Conservation (phyloP, 1,284 basidiomycete genomes). For the Leccinum ponderosum region DNA sequence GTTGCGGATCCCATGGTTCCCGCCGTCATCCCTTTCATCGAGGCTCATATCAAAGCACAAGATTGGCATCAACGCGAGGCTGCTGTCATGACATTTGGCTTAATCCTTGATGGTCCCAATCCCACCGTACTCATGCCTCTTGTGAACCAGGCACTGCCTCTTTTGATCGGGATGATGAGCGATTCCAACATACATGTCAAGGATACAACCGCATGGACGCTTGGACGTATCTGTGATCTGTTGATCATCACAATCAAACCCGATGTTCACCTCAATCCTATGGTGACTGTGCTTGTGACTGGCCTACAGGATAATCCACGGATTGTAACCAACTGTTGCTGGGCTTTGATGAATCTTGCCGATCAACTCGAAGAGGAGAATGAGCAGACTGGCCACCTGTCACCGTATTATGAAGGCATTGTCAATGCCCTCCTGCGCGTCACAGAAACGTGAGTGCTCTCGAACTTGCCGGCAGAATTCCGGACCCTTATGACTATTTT, state of each 20-base stretch:
- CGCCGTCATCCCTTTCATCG: conserved; percentile 96
- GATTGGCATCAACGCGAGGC: conserved; percentile 98
- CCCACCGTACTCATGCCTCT: conserved; percentile 85
- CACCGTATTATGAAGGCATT: conserved; percentile 89
- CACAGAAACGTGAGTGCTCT: conserved; percentile 72
- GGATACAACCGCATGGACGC: conserved; percentile 98
- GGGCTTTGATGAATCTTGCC: conserved; percentile 94
- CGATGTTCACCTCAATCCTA: conserved; percentile 83
- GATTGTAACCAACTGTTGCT: conserved; percentile 94
- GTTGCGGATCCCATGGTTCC: conserved; percentile 92
- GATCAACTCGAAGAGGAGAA: conserved; percentile 74
- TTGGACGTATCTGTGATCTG: conserved; percentile 93
- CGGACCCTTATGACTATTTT: conserved; percentile 16
- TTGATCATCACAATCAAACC: conserved; percentile 87
- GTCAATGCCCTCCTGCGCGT: conserved; percentile 80
- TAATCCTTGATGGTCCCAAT: conserved; percentile 95
- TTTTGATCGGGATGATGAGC: conserved; percentile 94
- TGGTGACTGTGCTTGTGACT: conserved; percentile 83
- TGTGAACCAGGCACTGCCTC: conserved; percentile 92
- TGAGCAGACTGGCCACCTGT: conserved; percentile 63
- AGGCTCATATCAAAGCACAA: conserved; percentile 87
- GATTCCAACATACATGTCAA: conserved; percentile 88
- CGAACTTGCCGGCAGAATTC: not conserved
- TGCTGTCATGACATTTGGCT: conserved; percentile 98
- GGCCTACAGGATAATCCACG: conserved; percentile 84